These are phyloP conservation scores for Posidonia australis DNA, from an alignment of 106 monocot species.

Conservation along the genomic window DNA sequence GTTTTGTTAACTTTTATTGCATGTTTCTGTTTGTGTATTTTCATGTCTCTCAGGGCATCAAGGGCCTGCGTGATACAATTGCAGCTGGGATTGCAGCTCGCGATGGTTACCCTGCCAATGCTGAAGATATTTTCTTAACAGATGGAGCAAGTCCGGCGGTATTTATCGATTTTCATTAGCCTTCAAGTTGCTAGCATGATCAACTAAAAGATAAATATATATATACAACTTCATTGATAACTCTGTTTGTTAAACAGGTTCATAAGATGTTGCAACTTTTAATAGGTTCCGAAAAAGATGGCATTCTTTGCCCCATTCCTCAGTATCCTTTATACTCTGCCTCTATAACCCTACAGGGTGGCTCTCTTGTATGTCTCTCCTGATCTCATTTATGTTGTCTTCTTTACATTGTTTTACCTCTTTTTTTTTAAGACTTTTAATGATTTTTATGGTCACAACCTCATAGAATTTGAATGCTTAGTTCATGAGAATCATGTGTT, in stretches of 20 bases:
- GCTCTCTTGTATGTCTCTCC: constrained; percentile 49
- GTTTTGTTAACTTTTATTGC: too few species aligned
- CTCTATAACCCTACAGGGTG: constrained; percentile 83
- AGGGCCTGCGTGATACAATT: constrained; percentile 76
- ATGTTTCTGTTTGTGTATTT: too few species aligned
- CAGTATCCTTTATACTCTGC: constrained; percentile 87
- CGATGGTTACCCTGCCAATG: constrained; percentile 69
- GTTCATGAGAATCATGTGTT: background rate
- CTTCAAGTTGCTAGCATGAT: background rate
- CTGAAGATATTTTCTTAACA: constrained; percentile 83
- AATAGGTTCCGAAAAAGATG: constrained; percentile 66
- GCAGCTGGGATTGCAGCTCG: constrained; percentile 78
- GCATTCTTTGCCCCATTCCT: constrained; percentile 85
- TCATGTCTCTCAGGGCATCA: constrained; percentile 43
- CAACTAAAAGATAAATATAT: background rate
- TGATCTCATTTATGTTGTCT: too few species aligned
- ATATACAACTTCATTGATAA: background rate
- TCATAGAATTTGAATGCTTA: background rate
- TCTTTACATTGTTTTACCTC: too few species aligned
- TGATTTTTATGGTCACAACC: background rate
- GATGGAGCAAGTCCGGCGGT: constrained; percentile 93
- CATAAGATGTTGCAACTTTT: constrained; percentile 86
- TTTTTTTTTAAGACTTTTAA: background rate
- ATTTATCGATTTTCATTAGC: background rate
- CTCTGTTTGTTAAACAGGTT: constrained; percentile 30